Conservation (phyloP, 106 monocot species). For the Dendrobium nobile region DNA sequence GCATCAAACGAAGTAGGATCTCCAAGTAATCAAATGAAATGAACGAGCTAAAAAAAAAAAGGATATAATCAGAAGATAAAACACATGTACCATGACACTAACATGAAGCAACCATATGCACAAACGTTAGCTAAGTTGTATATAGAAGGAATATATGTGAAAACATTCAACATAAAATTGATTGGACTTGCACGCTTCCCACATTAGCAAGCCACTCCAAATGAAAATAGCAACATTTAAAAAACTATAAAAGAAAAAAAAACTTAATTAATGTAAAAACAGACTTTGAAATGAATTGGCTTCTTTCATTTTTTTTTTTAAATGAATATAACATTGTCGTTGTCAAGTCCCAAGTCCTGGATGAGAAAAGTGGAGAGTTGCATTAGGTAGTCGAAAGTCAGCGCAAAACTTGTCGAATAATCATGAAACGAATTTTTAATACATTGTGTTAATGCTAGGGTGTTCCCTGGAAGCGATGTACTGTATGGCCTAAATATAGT, state of each 20-base stretch:
- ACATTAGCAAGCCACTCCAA: neutral
- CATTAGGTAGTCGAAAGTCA: too few relatives aligned
- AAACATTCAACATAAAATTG: neutral
- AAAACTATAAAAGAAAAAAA: neutral
- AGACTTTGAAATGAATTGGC: too few relatives aligned
- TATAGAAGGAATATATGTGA: neutral
- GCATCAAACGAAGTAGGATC: neutral
- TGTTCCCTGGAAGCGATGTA: too few relatives aligned
- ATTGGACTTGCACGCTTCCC: neutral
- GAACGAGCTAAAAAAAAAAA: neutral
- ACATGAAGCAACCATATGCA: neutral
- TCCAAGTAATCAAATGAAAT: neutral
- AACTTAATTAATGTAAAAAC: neutral
- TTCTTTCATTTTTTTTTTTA: too few relatives aligned
- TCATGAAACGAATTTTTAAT: too few relatives aligned
- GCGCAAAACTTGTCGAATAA: too few relatives aligned
- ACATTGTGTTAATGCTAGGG: too few relatives aligned
- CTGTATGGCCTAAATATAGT: too few relatives aligned
- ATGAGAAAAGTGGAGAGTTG: too few relatives aligned
- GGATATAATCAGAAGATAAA: neutral
- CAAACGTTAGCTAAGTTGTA: neutral
- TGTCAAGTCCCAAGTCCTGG: too few relatives aligned
- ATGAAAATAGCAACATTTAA: neutral
- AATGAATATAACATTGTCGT: too few relatives aligned
- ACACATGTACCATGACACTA: neutral